Evolutionary conservation across 306 rosid genomes (phyloP).

Genomic region (Casuarina equisetifolia): DNA sequence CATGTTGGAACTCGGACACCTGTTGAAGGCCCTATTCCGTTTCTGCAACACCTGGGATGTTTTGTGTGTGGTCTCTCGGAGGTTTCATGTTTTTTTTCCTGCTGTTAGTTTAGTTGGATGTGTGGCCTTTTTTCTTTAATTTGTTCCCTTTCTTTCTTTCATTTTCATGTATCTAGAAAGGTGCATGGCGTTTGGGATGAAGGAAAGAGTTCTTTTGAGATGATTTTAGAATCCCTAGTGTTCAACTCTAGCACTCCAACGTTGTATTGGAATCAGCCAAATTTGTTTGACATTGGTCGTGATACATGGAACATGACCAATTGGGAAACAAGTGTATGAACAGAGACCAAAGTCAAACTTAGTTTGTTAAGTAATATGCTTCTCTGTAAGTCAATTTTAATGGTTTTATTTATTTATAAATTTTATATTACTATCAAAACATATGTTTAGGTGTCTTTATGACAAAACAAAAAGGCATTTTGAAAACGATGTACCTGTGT

Average conservation of each 20-base stretch:
- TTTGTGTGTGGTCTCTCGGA: constrained; percentile 14
- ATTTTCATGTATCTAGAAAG: background rate
- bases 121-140: constrained; percentile 1
- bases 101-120: constrained; percentile 24
- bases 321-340: background rate
- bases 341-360: background rate
- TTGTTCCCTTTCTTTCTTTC: background rate
- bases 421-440: too few species aligned
- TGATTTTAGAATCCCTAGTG: background rate
- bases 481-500: too few species aligned
- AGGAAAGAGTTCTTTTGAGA: background rate
- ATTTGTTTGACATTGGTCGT: background rate
- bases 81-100: background rate
- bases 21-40: constrained; percentile 37
- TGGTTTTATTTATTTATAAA: too few species aligned
- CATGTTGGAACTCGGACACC: constrained; percentile 27
- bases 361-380: too few species aligned
- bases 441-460: too few species aligned
- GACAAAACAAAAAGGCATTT: too few species aligned
- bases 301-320: background rate
- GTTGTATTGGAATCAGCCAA: background rate
- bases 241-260: background rate
- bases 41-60: constrained; percentile 7
- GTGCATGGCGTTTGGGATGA: background rate
- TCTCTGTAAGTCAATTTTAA: too few species aligned